These are phyloP conservation scores for Sextonia rubra DNA, from an alignment of 164 flowering plant genomes.

Conservation along the genomic window DNA sequence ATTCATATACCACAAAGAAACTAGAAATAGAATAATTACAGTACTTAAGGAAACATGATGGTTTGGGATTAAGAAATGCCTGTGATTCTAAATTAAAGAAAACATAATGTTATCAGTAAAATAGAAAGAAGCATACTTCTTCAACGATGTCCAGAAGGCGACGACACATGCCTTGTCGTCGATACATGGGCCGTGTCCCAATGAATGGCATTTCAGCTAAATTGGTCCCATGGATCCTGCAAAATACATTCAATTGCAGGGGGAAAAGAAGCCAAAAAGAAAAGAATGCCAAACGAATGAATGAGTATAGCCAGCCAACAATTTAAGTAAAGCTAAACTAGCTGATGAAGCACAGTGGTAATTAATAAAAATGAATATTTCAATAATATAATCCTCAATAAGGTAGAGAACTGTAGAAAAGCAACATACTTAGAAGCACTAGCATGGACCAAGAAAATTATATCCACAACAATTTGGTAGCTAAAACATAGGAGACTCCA, in stretches of 20 bases:
- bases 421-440: too few relatives aligned
- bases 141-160: conserved; percentile 62
- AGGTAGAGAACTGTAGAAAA: background rate
- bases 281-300: background rate
- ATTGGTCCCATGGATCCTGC: conserved; percentile 55
- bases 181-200: conserved; percentile 58
- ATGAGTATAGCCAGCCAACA: background rate
- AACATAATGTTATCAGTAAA: background rate
- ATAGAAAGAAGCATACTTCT: conserved; percentile 32
- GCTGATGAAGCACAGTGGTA: background rate
- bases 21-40: background rate
- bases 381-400: background rate
- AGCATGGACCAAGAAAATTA: background rate
- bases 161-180: conserved; percentile 80
- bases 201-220: conserved; percentile 88
- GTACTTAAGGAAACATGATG: background rate
- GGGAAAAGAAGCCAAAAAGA: background rate
- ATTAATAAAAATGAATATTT: background rate
- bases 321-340: background rate
- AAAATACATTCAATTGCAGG: background rate
- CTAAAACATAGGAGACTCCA: background rate
- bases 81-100: background rate
- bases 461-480: background rate
- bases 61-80: background rate
- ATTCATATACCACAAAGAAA: background rate